Base-by-base conservation (phyloP, 495 filamentous ascomycete genomes). In the Coniosporium apollinis region DNA sequence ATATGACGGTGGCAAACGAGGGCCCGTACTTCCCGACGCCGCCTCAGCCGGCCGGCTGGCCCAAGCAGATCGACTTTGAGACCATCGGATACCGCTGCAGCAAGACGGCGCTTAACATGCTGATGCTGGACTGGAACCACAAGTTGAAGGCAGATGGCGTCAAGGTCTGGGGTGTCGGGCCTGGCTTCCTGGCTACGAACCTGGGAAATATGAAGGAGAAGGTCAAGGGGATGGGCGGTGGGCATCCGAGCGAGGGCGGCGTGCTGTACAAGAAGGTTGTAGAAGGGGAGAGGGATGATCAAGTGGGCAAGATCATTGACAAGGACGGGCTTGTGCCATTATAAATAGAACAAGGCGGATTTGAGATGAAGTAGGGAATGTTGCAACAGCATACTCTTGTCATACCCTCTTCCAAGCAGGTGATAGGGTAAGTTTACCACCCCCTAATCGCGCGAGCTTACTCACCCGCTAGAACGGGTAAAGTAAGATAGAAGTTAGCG, bases 1-100 rank as follows among this genome's bases (percentile, higher is more conserved):
- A 34, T 6, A 19, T 39, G 10, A 39, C 30, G 3, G 13, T 6
- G 22, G 37, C 41, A 43, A 15, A 16, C 20, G 11, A 39, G 30
- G n/a, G n/a, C n/a, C n/a, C 20, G 7, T 34, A 44, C 30, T 34
- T 34, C 22, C 30, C 29, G 19, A 39, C 30, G 11, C 36, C 41
- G n/a, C 30, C 41, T 3, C 41, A 19, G 15, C 36, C 41, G n/a
- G 52, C 57, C 0, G 64, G 62, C 0, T 65, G 62, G 61, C 63
- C 64, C 0, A 66, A 68, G 51, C 43, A 46, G 25, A 38, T 53
- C 7, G 48, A 51, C 3, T 51, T 51, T 15, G 48, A 53, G 30
- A 47, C 46, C 2, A 56, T 55, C 21, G 52, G 45, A 14, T 49
- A 60, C 28, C 55, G 56, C 0, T 49, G 44, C 33, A 48, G 43